These are phyloP conservation scores for Bruguiera gymnorhiza DNA, from an alignment of 345 rosid genomes.

Conservation along the genomic window DNA sequence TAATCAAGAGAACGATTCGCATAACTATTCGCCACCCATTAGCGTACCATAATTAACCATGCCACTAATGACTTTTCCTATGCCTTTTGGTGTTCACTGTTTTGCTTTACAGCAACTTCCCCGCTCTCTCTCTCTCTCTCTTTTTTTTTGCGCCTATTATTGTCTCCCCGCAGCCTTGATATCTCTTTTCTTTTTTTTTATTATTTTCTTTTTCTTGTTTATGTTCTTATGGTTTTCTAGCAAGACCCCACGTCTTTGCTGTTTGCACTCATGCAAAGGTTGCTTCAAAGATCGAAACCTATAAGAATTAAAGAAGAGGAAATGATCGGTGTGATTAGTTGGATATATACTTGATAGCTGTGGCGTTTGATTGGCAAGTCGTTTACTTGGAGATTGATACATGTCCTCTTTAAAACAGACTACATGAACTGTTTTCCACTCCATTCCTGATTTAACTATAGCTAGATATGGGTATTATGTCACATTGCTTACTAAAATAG, in stretches of 20 bases:
- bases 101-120: conserved; percentile 16
- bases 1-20: conserved; percentile 59
- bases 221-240: not conserved
- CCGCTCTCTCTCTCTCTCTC: no score
- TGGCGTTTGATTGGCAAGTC: not conserved
- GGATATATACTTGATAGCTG: not conserved
- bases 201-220: not conserved
- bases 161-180: conserved; percentile 4
- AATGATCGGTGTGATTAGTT: not conserved
- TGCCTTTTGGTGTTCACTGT: conserved; percentile 9
- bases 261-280: conserved; percentile 23
- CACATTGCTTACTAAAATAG: conserved; percentile 57
- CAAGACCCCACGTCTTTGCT: not conserved
- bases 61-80: conserved; percentile 9
- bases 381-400: not conserved
- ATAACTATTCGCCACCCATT: conserved; percentile 44
- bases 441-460: conserved; percentile 57
- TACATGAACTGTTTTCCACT: conserved; percentile 89
- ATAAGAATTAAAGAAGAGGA: not conserved
- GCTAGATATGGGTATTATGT: conserved; percentile 65
- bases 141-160: conserved; percentile 9
- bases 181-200: not conserved
- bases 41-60: conserved; percentile 44
- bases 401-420: conserved; percentile 42
- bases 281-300: no score